phyloP scores from a whole-genome alignment of 441 rosid species.

The Dalechampia spathulata region DNA sequence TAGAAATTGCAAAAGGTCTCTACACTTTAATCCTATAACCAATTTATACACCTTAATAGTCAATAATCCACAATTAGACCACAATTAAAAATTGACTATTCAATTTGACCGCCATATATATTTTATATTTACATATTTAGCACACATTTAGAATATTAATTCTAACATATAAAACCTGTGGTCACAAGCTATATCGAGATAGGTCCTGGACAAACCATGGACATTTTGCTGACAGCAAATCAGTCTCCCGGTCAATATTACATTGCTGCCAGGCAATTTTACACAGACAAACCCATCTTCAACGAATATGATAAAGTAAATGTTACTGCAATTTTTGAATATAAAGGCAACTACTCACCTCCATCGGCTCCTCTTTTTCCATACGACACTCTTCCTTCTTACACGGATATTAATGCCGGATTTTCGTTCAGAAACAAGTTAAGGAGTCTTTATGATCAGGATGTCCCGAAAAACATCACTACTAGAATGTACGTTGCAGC shows the following conservation, averaged over 20 bases:
- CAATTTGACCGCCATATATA: too few relatives aligned
- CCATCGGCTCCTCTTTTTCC: constrained; percentile 15
- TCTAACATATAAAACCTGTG: too few relatives aligned
- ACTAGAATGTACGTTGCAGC: constrained; percentile 18
- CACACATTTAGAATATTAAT: too few relatives aligned
- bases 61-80: too few relatives aligned
- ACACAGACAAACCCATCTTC: constrained; percentile 1
- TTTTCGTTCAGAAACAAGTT: constrained; percentile 8
- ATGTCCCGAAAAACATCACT: constrained; percentile 22
- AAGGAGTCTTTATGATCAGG: constrained; percentile 14
- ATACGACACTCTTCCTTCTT: constrained; percentile 9
- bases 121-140: too few relatives aligned
- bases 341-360: constrained; percentile 15
- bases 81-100: too few relatives aligned
- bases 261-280: constrained; percentile 18
- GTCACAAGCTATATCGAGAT: constrained; percentile 14
- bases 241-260: constrained; percentile 20
- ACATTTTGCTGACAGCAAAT: constrained; percentile 22
- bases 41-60: too few relatives aligned
- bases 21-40: too few relatives aligned
- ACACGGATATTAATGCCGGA: constrained; percentile 5
- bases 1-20: too few relatives aligned
- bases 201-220: constrained; percentile 29
- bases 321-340: constrained; percentile 24
- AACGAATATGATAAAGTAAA: constrained; percentile 14